phyloP scores from a whole-genome alignment of 148 eudicot species.

The Euryodendron excelsum region DNA sequence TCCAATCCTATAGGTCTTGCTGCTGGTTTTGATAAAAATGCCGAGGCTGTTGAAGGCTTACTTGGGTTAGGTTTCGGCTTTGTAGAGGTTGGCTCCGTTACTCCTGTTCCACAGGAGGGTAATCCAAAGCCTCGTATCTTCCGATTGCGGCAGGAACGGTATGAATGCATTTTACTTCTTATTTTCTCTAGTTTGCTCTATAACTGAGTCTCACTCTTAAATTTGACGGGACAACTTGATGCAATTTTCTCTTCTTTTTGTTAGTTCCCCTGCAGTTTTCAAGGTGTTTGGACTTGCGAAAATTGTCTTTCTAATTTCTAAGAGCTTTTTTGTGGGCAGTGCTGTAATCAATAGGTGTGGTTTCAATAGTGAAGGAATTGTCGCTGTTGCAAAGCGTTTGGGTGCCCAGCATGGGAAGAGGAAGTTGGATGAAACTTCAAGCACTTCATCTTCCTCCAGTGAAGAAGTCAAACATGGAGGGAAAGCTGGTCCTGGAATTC shows the following conservation, averaged over 20 bases:
- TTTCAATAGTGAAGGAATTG: slow-evolving; percentile 97
- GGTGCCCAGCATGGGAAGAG: slow-evolving; percentile 99
- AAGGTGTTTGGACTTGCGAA: not conserved
- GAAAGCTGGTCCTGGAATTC: slow-evolving; percentile 98
- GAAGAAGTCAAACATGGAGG: slow-evolving; percentile 90
- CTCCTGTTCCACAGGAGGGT: slow-evolving; percentile 96
- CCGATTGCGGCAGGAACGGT: slow-evolving; percentile 83
- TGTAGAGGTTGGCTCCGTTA: slow-evolving; percentile 96
- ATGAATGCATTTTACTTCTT: slow-evolving; percentile 40
- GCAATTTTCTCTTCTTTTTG: not conserved
- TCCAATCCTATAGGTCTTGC: slow-evolving; percentile 95
- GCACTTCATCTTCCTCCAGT: slow-evolving; percentile 55
- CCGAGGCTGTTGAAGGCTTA: slow-evolving; percentile 98
- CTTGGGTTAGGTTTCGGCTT: slow-evolving; percentile 98
- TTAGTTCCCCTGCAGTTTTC: not conserved
- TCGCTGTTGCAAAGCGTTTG: slow-evolving; percentile 86
- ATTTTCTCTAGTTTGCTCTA: not conserved
- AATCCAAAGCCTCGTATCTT: slow-evolving; percentile 97
- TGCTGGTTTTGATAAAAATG: slow-evolving; percentile 99
- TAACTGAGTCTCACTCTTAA: not conserved
- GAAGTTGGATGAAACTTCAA: slow-evolving; percentile 84
- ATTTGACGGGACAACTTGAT: not conserved
- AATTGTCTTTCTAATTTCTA: not conserved
- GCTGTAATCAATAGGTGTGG: slow-evolving; percentile 96
- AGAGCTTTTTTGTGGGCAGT: slow-evolving; percentile 39